Evolutionary conservation across 1,284 basidiomycete species (phyloP).

Genomic region (Puccinia triticina): DNA sequence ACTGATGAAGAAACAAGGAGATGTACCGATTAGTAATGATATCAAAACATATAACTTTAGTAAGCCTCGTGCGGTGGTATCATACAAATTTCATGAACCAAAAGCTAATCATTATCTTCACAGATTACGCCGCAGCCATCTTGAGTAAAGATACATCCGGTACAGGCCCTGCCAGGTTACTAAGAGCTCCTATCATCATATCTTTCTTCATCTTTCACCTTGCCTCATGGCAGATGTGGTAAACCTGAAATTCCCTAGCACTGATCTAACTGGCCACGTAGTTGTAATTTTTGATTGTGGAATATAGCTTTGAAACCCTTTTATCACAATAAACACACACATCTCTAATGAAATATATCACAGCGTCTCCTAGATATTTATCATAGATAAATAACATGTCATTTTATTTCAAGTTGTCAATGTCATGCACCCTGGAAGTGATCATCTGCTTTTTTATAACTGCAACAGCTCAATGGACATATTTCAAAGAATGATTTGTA

Average conservation of each 20-base stretch:
- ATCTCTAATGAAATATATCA: no score
- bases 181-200: neutral
- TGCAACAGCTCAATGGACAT: no score
- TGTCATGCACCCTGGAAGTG: no score
- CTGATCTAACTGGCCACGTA: no score
- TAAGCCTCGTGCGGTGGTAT: neutral
- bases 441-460: no score
- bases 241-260: neutral
- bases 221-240: neutral
- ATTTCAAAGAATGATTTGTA: no score
- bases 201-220: conserved; percentile 3
- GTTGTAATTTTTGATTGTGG: no score
- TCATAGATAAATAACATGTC: no score
- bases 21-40: conserved; percentile 25
- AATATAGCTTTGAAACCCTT: no score
- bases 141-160: neutral
- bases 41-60: conserved; percentile 50
- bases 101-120: neutral
- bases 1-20: conserved; percentile 29
- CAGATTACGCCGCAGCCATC: conserved; percentile 12
- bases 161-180: conserved; percentile 7
- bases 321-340: no score
- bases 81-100: neutral
- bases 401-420: no score
- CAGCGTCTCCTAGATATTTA: no score